Base-by-base conservation (phyloP, 2,329 filamentous ascomycete genomes). In the Colletotrichum cuscutae region DNA sequence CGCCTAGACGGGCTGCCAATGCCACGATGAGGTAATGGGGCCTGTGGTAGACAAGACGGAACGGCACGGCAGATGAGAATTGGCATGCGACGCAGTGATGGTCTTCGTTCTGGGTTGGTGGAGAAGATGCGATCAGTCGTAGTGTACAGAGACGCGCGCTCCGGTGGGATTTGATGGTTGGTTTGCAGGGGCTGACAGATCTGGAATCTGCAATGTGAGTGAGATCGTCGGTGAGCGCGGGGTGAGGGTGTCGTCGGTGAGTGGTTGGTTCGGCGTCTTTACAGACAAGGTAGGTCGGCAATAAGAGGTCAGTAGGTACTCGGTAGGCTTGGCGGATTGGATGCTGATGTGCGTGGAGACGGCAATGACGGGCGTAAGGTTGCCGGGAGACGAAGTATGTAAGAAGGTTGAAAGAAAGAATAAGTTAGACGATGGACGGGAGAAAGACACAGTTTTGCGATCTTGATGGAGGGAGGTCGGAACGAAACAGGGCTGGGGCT, bases 401-500 rank as follows among this genome's bases (percentile, higher is more conserved):
- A 35, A 53, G 5, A 52, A n/a, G 12, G 22, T 9, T 53, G n/a
- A 19, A 19, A 28, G 53, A 54, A 54, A 56, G 12, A 28, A 19
- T 26, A 22, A 28, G 53, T 11, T 56, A 56, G 53, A 28, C 24
- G 53, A 28, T 11, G 42, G 32, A 52, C 30, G 19, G 11, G 53
- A 46, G 58, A 61, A 61, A 65, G 64, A 71, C 49, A 71, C 35
- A 32, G 58, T 68, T 59, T 72, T 30, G 65, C 37, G 42, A 46
- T 63, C 28, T 63, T 24, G 60, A 63, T 53, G 60, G 28, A 53
- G 54, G 65, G 28, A 35, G 28, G 28, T 42, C 19, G 32, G 46
- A 68, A 64, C 53, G 69, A 61, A 70, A 65, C 70, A 64, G 70
- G 70, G 66, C 56, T 72, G 53, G 66, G 60, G 65, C 70, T 57